Evolutionary conservation across 2,329 filamentous ascomycete species (phyloP).

Genomic region (Clarireedia sp.): DNA sequence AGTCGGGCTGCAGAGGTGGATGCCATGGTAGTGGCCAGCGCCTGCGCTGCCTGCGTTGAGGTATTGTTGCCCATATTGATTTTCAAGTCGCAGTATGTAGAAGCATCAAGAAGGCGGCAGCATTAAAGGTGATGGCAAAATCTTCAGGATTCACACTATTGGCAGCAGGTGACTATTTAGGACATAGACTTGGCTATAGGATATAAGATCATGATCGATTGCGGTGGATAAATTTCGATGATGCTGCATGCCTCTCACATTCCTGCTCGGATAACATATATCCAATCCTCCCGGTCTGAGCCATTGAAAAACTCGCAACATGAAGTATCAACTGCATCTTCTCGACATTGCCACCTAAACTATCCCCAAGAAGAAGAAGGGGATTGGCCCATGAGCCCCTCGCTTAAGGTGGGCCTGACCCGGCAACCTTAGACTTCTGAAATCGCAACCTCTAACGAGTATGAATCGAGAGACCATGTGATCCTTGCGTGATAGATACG

Average conservation of each 20-base stretch:
- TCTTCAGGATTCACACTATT: background rate
- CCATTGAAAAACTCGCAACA: background rate
- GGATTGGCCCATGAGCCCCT: background rate
- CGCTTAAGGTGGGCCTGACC: background rate
- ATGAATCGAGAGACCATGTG: too few relatives aligned
- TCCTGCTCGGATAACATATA: background rate
- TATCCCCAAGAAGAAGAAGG: background rate
- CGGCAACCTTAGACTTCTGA: background rate
- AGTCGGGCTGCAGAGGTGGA: background rate
- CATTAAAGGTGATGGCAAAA: background rate
- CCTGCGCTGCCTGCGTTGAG: background rate
- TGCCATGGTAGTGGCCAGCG: background rate
- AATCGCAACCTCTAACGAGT: background rate
- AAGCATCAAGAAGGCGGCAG: background rate
- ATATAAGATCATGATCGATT: background rate
- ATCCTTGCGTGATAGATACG: too few relatives aligned
- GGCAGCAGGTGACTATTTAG: background rate
- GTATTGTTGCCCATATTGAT: background rate
- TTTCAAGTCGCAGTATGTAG: background rate
- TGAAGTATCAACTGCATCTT: background rate
- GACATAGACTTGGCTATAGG: background rate
- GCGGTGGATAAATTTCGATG: background rate
- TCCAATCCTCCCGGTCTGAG: background rate
- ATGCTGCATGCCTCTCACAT: background rate
- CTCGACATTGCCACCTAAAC: background rate